Percentiles rank a stretch among this genome's conserved stretches.
phyloP scores from a whole-genome alignment of 2,329 filamentous ascomycete species.

The Penicillium sclerotiorum region DNA sequence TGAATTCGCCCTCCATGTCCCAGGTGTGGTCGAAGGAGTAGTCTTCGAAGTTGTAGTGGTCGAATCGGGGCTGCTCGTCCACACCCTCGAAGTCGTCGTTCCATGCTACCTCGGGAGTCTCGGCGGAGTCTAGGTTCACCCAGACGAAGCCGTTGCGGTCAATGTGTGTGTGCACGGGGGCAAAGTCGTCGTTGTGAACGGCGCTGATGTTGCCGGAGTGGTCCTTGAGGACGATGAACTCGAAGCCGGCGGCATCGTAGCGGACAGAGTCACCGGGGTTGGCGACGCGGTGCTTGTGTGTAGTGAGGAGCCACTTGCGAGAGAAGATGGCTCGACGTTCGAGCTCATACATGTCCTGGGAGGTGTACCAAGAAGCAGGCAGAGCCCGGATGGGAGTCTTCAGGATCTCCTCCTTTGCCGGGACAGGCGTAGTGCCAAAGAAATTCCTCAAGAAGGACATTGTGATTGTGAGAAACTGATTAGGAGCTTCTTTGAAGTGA shows the following conservation, averaged over 20 bases:
- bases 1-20: slow-evolving; percentile 61
- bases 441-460: slow-evolving; percentile 34
- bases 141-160: slow-evolving; percentile 61
- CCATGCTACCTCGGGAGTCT: slow-evolving; percentile 54
- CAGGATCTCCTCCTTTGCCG: slow-evolving; percentile 19
- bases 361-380: slow-evolving; percentile 58
- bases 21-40: slow-evolving; percentile 62
- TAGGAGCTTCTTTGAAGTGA: neutral
- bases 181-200: slow-evolving; percentile 52
- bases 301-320: slow-evolving; percentile 24
- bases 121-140: slow-evolving; percentile 58
- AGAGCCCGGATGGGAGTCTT: slow-evolving; percentile 42
- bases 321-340: slow-evolving; percentile 41
- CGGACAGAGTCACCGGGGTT: slow-evolving; percentile 59
- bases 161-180: slow-evolving; percentile 57
- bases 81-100: slow-evolving; percentile 55
- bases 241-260: slow-evolving; percentile 58
- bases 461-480: slow-evolving; percentile 6
- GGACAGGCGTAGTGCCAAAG: slow-evolving; percentile 28
- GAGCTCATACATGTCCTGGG: slow-evolving; percentile 56
- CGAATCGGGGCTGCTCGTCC: slow-evolving; percentile 53
- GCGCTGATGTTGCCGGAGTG: slow-evolving; percentile 57
- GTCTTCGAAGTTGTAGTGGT: slow-evolving; percentile 55
- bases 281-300: slow-evolving; percentile 43
- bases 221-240: slow-evolving; percentile 56